Evolutionary conservation across 202 grass and related monocot genomes (phyloP).

Genomic region (Cymbopogon flexuosus): DNA sequence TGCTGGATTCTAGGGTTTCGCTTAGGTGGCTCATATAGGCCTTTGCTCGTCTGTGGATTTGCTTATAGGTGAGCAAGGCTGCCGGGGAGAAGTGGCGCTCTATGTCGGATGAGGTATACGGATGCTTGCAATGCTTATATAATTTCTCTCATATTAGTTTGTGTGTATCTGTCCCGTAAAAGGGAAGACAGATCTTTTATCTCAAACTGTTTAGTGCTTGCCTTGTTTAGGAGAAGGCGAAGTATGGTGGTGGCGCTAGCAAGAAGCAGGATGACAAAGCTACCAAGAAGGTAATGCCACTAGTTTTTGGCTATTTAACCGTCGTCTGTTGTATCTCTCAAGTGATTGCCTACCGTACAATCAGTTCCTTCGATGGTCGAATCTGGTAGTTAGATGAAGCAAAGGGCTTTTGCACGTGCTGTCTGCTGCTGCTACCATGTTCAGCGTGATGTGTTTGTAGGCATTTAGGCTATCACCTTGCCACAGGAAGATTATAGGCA

Average conservation of each 20-base stretch:
- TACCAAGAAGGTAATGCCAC: constrained; percentile 50
- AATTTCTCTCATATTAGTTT: not conserved
- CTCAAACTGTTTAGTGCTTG: not conserved
- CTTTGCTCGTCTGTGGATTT: constrained; percentile 5
- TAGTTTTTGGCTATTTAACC: not conserved
- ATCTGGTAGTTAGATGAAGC: not conserved
- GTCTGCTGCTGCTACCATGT: not conserved
- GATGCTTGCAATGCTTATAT: constrained; percentile 15
- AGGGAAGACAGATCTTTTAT: not conserved
- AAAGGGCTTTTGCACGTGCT: not conserved
- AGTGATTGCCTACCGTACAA: not conserved
- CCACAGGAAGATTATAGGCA: not conserved
- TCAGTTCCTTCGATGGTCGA: not conserved
- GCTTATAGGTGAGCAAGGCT: constrained; percentile 73
- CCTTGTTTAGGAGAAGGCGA: constrained; percentile 71
- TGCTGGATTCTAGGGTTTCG: not conserved
- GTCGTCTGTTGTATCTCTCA: not conserved
- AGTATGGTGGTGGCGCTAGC: constrained; percentile 31
- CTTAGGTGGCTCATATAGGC: not conserved
- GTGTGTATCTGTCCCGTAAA: not conserved
- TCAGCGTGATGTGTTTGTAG: not conserved
- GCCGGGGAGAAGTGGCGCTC: constrained; percentile 85
- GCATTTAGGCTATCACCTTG: not conserved
- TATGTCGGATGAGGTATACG: constrained; percentile 57
- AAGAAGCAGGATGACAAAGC: constrained; percentile 53